Conservation (phyloP, 2,329 filamentous ascomycete genomes). For the Aschersonia sp. region DNA sequence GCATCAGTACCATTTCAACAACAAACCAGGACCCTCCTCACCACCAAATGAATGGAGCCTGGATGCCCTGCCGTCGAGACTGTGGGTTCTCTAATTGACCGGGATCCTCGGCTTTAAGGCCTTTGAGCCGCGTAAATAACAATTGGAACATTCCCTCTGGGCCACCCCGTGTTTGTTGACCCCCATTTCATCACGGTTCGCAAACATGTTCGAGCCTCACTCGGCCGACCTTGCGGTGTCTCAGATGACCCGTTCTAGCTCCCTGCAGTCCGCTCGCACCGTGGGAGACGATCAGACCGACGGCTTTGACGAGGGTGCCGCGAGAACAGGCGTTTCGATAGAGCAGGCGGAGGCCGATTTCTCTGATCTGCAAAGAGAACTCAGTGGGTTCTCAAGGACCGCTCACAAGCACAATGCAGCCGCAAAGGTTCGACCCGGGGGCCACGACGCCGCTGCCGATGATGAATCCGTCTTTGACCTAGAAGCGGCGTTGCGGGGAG, state of each 20-base stretch:
- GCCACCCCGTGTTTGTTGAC: too few species aligned
- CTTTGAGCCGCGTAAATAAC: too few species aligned
- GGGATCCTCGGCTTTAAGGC: too few species aligned
- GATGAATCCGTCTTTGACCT: conserved; percentile 51
- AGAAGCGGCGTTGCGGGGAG: conserved; percentile 57
- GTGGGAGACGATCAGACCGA: background rate
- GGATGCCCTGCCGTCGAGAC: too few species aligned
- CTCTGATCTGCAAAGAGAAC: conserved; percentile 46
- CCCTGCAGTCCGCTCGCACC: background rate
- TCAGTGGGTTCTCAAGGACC: conserved; percentile 40
- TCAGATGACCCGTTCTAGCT: background rate
- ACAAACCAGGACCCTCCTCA: too few species aligned
- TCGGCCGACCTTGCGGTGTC: background rate
- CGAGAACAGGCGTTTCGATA: conserved; percentile 41
- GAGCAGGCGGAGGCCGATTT: conserved; percentile 57
- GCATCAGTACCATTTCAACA: too few species aligned
- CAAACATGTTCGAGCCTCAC: too few species aligned
- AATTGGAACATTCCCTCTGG: too few species aligned
- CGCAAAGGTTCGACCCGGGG: conserved; percentile 36
- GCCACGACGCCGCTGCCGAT: conserved; percentile 19
- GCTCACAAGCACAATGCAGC: conserved; percentile 33
- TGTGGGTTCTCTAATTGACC: too few species aligned
- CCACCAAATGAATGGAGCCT: too few species aligned
- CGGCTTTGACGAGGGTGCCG: background rate
- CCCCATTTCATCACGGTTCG: too few species aligned